Conservation (phyloP, 495 filamentous ascomycete species). For the Wilcoxina mikolae region DNA sequence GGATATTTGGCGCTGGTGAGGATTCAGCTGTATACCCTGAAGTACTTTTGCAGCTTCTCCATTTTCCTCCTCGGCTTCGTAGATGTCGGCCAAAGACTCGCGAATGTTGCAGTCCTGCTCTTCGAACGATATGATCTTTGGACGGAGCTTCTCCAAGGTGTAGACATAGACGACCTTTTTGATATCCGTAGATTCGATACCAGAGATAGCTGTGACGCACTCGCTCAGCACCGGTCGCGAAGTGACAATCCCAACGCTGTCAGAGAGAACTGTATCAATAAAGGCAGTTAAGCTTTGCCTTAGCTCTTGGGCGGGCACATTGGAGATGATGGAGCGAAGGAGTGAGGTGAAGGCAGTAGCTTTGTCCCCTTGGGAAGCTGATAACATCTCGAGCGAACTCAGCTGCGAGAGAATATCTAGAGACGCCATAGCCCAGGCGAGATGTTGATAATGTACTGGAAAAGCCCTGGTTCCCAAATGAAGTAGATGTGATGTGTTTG, state of each 20-base stretch:
- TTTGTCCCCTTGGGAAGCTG: slow-evolving; percentile 39
- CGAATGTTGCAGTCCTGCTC: slow-evolving; percentile 67
- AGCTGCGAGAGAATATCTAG: slow-evolving; percentile 43
- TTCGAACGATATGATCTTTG: slow-evolving; percentile 61
- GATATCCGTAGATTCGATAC: slow-evolving; percentile 34
- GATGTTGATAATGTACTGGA: no score
- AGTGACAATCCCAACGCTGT: slow-evolving; percentile 57
- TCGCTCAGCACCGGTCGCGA: slow-evolving; percentile 54
- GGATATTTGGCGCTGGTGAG: slow-evolving; percentile 64
- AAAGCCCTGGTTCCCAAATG: no score
- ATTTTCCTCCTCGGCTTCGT: slow-evolving; percentile 72
- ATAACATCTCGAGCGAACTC: slow-evolving; percentile 39
- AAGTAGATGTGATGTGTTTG: no score
- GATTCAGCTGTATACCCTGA: slow-evolving; percentile 72
- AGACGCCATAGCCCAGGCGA: no score
- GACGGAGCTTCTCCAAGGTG: slow-evolving; percentile 48
- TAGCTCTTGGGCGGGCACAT: slow-evolving; percentile 40
- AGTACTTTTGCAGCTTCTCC: slow-evolving; percentile 59
- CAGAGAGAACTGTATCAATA: slow-evolving; percentile 50
- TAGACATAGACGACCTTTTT: slow-evolving; percentile 57
- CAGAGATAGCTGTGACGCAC: slow-evolving; percentile 45
- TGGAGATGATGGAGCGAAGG: slow-evolving; percentile 46
- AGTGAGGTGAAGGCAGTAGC: slow-evolving; percentile 50
- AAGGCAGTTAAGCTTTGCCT: slow-evolving; percentile 54
- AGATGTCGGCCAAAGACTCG: slow-evolving; percentile 65